Percentiles rank a stretch among this genome's conserved stretches.
These are phyloP conservation scores for Amylostereum chailletii DNA, from an alignment of 1,284 basidiomycete genomes.

Conservation along the genomic window DNA sequence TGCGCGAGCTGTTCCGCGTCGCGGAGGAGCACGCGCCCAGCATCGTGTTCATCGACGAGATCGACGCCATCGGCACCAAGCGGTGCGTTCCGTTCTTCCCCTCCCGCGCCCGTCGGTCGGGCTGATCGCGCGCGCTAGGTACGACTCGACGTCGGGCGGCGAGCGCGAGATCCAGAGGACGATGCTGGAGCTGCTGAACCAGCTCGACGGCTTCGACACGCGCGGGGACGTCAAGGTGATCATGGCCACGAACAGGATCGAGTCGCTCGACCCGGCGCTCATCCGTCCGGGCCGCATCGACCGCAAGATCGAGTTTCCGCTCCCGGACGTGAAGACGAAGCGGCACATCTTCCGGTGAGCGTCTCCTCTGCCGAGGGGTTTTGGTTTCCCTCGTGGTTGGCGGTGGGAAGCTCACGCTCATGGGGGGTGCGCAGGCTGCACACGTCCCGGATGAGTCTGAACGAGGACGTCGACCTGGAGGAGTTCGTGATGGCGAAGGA, in stretches of 20 bases:
- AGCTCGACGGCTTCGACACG: constrained; percentile 99
- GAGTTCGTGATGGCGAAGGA: constrained; percentile 97
- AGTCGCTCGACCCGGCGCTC: constrained; percentile 91
- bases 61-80: constrained; percentile 98
- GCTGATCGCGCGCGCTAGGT: constrained; percentile 32
- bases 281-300: constrained; percentile 98
- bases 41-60: constrained; percentile 99
- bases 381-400: neutral
- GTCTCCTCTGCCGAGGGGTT: neutral
- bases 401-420: constrained; percentile 3
- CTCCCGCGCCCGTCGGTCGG: neutral
- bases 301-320: constrained; percentile 94
- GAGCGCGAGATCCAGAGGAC: constrained; percentile 99
- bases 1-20: constrained; percentile 93
- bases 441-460: constrained; percentile 92
- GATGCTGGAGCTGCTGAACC: constrained; percentile 97
- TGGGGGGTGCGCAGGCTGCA: constrained; percentile 53
- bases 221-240: constrained; percentile 98
- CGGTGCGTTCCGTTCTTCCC: constrained; percentile 43
- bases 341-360: constrained; percentile 91
- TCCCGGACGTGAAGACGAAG: constrained; percentile 94
- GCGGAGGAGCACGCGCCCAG: constrained; percentile 97
- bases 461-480: constrained; percentile 90
- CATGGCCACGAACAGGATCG: constrained; percentile 91
- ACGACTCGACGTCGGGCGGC: constrained; percentile 95